Base-by-base conservation (phyloP, 495 filamentous ascomycete species). In the Aspergillus biplanus region DNA sequence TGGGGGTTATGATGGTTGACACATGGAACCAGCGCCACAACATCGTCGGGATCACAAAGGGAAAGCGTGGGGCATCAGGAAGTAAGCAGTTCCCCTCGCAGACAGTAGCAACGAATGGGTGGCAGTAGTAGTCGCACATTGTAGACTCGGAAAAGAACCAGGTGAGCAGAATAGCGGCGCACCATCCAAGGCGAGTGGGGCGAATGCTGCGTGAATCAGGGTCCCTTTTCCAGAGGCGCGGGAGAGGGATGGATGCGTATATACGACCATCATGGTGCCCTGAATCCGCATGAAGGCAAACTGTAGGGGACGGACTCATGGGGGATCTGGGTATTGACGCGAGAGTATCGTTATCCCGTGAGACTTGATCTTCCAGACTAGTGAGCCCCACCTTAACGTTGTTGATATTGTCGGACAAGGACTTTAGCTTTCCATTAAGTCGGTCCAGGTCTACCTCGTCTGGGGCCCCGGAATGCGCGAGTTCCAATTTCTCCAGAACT, bases 361-460 rank as follows among this genome's bases (percentile, higher is more conserved):
- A 79, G 34, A 91, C 76, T 58, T 85, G 80, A 35, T 83, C 76
- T 74, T 90, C 88, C n/a, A 92, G 75, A 15, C 83, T 79, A 64
- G 86, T 81, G 37, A 92, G 85, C 3, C 88, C 89, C 54, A 83
- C 80, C 62, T 87, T 88, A 21, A 90, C 85, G 27, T 87, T 85
- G 2, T 82, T 82, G 62, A 93, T 90, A 60, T 86, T 86, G 4
- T 83, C 76, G 35, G 82, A 78, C 21, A 90, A 81, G 3, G 83
- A 86, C 53, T 81, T 75, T 11, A 90, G 72, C 6, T 85, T 83
- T 62, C 82, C 78, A 58, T 82, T 83, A 78, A 92, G 81, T 53
- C 83, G 78, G 37, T 82, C 77, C n/a, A 87, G 72, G 13, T 88
- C 79, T 46, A 84, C 82, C 9, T 69, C 75, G 46, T 86, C 76